Evolutionary conservation across 352 stramenopile species (phyloP).

Genomic region (Elongisporangium prolatum): DNA sequence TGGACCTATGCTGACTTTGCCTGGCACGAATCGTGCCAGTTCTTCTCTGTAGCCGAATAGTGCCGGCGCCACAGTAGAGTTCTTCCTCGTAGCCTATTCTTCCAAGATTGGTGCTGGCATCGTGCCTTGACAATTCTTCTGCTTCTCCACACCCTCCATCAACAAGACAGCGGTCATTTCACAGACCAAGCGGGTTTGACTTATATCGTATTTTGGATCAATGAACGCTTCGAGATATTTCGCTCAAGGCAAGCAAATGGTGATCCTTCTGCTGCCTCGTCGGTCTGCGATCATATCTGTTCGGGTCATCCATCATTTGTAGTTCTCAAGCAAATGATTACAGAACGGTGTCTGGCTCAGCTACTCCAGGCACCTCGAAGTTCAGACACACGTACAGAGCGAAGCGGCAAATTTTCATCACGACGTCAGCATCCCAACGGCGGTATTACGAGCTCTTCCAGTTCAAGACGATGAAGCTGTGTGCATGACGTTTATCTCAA

Average conservation of each 20-base stretch:
- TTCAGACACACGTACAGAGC: neutral
- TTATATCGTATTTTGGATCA: slow-evolving; percentile 1
- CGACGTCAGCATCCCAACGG: no score
- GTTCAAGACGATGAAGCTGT: no score
- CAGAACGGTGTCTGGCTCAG: neutral
- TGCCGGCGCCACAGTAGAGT: no score
- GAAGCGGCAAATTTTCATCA: neutral
- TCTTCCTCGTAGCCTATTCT: no score
- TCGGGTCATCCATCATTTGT: slow-evolving; percentile 1
- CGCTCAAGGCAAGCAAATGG: neutral
- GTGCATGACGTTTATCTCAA: no score
- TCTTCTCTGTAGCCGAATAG: no score
- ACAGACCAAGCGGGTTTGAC: neutral
- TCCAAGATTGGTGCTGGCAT: no score
- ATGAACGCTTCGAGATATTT: slow-evolving; percentile 4
- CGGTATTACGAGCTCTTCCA: no score
- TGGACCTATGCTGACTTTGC: no score
- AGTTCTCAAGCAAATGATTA: neutral
- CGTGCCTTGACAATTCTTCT: no score
- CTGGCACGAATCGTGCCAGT: no score
- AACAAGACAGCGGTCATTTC: neutral
- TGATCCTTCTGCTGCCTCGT: neutral
- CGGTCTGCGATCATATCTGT: neutral
- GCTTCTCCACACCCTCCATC: neutral
- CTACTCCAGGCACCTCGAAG: neutral